phyloP scores from a whole-genome alignment of 495 filamentous ascomycete genomes.

The Penicillium tannophilum region DNA sequence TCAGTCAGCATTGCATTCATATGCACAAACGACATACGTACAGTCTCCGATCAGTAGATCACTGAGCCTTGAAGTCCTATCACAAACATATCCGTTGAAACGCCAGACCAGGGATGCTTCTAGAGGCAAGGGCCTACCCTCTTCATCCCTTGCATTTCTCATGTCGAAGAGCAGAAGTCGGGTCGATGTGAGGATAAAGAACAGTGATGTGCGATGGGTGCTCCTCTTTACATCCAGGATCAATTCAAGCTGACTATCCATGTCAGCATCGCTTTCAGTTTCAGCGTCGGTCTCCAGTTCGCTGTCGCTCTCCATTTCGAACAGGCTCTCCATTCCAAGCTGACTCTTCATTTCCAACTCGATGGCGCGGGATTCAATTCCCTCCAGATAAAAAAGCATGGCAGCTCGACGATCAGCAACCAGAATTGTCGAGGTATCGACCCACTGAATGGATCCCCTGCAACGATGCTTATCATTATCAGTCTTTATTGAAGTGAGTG shows the following conservation, averaged over 20 bases:
- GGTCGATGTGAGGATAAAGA: slow-evolving; percentile 59
- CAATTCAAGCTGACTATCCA: slow-evolving; percentile 42
- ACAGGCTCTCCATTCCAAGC: slow-evolving; percentile 2
- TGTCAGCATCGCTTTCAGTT: no score
- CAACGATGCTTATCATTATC: slow-evolving; percentile 43
- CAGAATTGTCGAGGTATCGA: slow-evolving; percentile 45
- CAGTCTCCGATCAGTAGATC: slow-evolving; percentile 32
- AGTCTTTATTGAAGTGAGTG: slow-evolving; percentile 24
- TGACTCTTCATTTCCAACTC: slow-evolving; percentile 38
- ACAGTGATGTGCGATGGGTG: slow-evolving; percentile 44
- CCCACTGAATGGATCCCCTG: slow-evolving; percentile 57
- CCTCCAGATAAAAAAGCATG: slow-evolving; percentile 41
- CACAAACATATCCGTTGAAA: slow-evolving; percentile 49
- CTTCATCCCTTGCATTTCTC: slow-evolving; percentile 3
- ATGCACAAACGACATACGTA: slow-evolving; percentile 22
- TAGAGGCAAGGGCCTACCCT: slow-evolving; percentile 18
- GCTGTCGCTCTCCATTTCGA: no score
- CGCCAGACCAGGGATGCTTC: slow-evolving; percentile 41
- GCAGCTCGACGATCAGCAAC: slow-evolving; percentile 47
- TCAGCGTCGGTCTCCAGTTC: no score
- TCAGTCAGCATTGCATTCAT: slow-evolving; percentile 11
- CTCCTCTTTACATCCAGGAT: slow-evolving; percentile 58
- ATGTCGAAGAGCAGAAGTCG: slow-evolving; percentile 47
- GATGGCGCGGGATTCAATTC: slow-evolving; percentile 27
- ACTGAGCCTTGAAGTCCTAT: slow-evolving; percentile 44